phyloP scores from a whole-genome alignment of 1,284 basidiomycete species.

The Malassezia dermatis region DNA sequence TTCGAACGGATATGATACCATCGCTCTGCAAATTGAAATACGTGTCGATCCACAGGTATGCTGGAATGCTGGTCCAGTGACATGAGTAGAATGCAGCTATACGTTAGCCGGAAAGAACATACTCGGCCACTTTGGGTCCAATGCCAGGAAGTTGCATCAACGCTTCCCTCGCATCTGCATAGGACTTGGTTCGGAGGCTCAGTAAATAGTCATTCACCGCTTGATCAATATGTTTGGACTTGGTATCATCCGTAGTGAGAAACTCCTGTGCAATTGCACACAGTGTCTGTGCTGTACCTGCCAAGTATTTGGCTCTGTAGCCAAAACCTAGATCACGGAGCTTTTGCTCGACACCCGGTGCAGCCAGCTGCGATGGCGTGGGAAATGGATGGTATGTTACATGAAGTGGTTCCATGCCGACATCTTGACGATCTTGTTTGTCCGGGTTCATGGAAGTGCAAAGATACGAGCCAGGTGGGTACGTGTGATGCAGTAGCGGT shows the following conservation, averaged over 20 bases:
- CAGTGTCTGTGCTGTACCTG: conserved; percentile 69
- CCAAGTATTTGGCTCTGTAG: conserved; percentile 83
- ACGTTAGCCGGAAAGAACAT: conserved; percentile 37
- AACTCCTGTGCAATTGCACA: conserved; percentile 44
- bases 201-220: conserved; percentile 56
- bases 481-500: conserved; percentile 51
- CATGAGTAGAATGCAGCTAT: conserved; percentile 89
- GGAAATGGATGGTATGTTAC: conserved; percentile 73
- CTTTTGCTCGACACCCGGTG: conserved; percentile 51
- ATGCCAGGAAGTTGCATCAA: conserved; percentile 75
- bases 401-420: not conserved
- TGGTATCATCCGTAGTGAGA: not conserved
- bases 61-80: conserved; percentile 64
- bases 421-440: not conserved
- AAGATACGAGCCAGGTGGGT: conserved; percentile 20
- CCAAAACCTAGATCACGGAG: conserved; percentile 82
- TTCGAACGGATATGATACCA: conserved; percentile 38
- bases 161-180: conserved; percentile 60
- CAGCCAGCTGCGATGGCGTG: conserved; percentile 59
- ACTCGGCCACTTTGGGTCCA: conserved; percentile 61
- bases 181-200: conserved; percentile 54
- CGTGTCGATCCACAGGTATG: conserved; percentile 46
- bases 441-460: conserved; percentile 1
- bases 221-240: conserved; percentile 10
- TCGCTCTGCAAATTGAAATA: conserved; percentile 44